These are phyloP conservation scores for Flueggea neowawraea DNA, from an alignment of 441 rosid genomes.

Conservation along the genomic window DNA sequence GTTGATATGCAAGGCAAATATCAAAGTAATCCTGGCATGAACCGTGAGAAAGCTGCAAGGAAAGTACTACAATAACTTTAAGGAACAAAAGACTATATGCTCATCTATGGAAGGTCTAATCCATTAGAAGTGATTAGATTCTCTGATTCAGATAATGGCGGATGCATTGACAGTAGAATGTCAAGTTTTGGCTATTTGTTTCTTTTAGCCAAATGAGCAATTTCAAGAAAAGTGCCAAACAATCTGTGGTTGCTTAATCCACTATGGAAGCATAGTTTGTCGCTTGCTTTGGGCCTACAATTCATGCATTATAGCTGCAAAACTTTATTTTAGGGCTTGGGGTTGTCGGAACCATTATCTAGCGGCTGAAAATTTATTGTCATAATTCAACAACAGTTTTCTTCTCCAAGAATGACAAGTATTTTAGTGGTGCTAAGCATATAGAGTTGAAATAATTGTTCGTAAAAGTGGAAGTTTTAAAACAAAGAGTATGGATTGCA, in stretches of 20 bases:
- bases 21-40: slow-evolving; percentile 4
- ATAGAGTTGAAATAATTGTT: neutral
- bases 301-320: no score
- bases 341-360: neutral
- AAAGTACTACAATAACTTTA: no score
- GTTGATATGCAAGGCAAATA: slow-evolving; percentile 1
- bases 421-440: neutral
- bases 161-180: neutral
- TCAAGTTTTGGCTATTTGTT: neutral
- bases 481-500: neutral
- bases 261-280: slow-evolving; percentile 3
- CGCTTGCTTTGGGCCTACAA: no score
- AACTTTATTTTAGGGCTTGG: neutral
- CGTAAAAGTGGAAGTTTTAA: neutral
- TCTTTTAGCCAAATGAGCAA: neutral
- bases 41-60: slow-evolving; percentile 1
- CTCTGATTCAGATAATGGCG: neutral
- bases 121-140: slow-evolving; percentile 1
- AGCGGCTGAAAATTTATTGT: slow-evolving; percentile 1
- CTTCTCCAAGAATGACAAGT: neutral
- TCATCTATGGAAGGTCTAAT: neutral
- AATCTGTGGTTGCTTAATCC: slow-evolving; percentile 3
- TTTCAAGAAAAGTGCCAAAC: slow-evolving; percentile 3
- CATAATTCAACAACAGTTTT: neutral
- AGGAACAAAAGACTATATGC: neutral